Conservation (phyloP, 1,139 yeast genomes). For the Yamadazyma mexicana region DNA sequence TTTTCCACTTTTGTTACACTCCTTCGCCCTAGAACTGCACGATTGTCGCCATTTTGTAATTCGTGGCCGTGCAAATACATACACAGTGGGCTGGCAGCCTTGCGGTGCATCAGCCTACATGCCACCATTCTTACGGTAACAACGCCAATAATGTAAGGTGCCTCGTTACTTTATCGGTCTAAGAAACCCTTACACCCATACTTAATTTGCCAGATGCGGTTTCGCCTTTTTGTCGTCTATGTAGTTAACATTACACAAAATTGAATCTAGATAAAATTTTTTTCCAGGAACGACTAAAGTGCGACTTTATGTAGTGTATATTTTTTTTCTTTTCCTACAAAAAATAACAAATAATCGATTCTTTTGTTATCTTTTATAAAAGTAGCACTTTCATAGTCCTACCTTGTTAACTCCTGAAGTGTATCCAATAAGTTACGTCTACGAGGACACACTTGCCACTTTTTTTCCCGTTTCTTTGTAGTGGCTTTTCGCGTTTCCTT, state of each 20-base stretch:
- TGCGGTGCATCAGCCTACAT: background rate
- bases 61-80: no score
- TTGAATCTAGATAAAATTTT: background rate
- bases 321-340: no score
- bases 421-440: background rate
- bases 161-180: background rate
- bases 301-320: background rate
- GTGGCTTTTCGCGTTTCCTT: background rate
- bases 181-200: conserved; percentile 1
- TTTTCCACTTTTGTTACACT: background rate
- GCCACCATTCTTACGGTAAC: background rate
- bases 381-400: background rate
- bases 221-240: conserved; percentile 1
- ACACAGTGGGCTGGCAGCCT: background rate
- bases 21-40: no score
- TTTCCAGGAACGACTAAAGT: conserved; percentile 2
- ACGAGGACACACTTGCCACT: background rate
- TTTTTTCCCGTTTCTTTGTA: background rate
- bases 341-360: conserved; percentile 1
- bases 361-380: background rate
- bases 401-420: no score
- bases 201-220: no score
- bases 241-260: background rate
- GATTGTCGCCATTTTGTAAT: no score
- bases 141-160: no score